Conservation (phyloP, 2,329 filamentous ascomycete species). For the Cytospora leucostoma region DNA sequence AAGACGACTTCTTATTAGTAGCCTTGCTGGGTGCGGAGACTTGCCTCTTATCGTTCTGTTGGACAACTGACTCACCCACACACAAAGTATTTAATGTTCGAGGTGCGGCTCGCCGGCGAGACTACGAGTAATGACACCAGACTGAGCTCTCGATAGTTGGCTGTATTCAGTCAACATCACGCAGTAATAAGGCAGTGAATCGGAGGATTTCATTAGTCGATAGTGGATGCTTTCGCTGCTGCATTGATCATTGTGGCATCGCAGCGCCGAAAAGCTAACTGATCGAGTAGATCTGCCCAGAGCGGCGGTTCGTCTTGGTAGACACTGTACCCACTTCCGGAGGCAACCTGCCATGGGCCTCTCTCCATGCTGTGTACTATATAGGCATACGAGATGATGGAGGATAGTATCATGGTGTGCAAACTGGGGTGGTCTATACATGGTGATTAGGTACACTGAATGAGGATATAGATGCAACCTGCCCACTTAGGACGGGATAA, state of each 20-base stretch:
- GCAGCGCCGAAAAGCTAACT: not conserved
- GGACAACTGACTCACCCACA: not conserved
- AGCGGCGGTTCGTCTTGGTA: conserved; percentile 1
- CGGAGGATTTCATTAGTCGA: too few species aligned
- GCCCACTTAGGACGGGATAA: not conserved
- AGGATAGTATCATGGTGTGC: not conserved
- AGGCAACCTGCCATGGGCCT: not conserved
- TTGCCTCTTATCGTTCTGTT: not conserved
- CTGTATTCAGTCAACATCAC: not conserved
- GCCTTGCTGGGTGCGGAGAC: not conserved
- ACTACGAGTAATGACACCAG: not conserved
- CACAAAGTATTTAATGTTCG: not conserved
- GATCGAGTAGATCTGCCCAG: not conserved
- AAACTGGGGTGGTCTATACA: not conserved
- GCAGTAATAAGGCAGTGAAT: not conserved
- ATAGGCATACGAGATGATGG: not conserved
- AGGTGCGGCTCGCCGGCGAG: not conserved
- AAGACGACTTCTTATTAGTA: not conserved
- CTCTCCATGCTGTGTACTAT: conserved; percentile 6
- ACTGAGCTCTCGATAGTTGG: not conserved
- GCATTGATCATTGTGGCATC: not conserved
- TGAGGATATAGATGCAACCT: not conserved
- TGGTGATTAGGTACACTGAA: not conserved
- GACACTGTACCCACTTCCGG: conserved; percentile 11
- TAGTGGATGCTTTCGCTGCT: not conserved